Conservation (phyloP, 2,329 filamentous ascomycete genomes). For the Botryotinia calthae region DNA sequence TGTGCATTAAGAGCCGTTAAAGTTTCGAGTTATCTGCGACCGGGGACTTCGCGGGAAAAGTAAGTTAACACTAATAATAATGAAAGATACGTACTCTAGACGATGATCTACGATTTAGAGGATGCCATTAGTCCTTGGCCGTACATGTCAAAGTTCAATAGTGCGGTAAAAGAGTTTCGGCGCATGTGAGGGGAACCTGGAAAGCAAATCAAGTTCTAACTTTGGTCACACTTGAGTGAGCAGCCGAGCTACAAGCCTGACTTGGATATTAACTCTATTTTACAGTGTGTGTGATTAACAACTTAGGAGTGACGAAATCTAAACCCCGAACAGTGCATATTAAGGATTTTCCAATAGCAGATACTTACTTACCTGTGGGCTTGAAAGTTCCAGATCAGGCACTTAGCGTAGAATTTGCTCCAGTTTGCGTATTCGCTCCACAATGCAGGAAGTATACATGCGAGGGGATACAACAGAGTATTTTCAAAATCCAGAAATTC, state of each 20-base stretch:
- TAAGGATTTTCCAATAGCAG: neutral
- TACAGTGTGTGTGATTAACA: neutral
- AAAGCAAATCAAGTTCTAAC: constrained; percentile 1
- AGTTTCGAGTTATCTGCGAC: neutral
- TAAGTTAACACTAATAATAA: neutral
- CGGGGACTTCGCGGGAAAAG: neutral
- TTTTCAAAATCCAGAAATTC: neutral
- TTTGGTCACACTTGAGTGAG: neutral
- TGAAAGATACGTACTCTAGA: neutral
- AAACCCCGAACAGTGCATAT: neutral
- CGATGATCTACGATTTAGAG: constrained; percentile 8
- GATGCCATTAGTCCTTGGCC: neutral
- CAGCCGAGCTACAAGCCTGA: neutral
- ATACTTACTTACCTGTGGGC: neutral
- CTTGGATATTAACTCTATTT: constrained; percentile 2
- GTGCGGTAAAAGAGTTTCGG: constrained; percentile 4
- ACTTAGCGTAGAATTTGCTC: neutral
- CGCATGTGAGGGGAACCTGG: constrained; percentile 9
- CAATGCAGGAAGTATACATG: neutral
- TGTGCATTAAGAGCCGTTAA: neutral
- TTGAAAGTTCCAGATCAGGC: neutral
- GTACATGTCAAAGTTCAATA: neutral
- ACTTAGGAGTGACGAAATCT: neutral
- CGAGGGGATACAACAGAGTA: neutral
- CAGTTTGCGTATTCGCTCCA: neutral